Evolutionary conservation across 2,329 filamentous ascomycete species (phyloP).

Genomic region (Sclerotinia spermophila): DNA sequence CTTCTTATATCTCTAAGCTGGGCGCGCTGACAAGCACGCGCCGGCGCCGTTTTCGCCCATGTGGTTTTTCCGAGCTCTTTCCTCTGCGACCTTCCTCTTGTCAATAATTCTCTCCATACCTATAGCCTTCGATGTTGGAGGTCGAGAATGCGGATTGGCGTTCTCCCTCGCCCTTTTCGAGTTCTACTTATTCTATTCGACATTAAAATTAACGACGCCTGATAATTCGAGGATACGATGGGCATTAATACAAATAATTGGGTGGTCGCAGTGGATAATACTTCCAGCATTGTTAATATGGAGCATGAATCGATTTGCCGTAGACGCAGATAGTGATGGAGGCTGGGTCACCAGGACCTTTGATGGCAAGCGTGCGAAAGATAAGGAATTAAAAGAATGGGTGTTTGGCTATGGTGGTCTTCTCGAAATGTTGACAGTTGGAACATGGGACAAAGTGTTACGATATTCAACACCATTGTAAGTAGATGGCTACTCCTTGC

Average conservation of each 20-base stretch:
- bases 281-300: slow-evolving; percentile 87
- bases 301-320: slow-evolving; percentile 91
- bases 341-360: slow-evolving; percentile 83
- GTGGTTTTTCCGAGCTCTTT: slow-evolving; percentile 78
- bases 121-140: slow-evolving; percentile 96
- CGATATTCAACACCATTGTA: slow-evolving; percentile 81
- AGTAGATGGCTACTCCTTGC: slow-evolving; percentile 1
- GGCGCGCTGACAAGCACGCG: slow-evolving; percentile 46
- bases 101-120: slow-evolving; percentile 94
- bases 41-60: slow-evolving; percentile 56
- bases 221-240: slow-evolving; percentile 71
- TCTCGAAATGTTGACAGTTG: slow-evolving; percentile 74
- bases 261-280: slow-evolving; percentile 79
- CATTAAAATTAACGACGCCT: slow-evolving; percentile 76
- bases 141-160: slow-evolving; percentile 86
- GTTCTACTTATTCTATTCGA: slow-evolving; percentile 88
- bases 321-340: slow-evolving; percentile 69
- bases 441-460: slow-evolving; percentile 83
- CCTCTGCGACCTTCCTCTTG: slow-evolving; percentile 80
- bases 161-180: slow-evolving; percentile 85
- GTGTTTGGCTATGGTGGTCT: slow-evolving; percentile 83
- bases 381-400: slow-evolving; percentile 74
- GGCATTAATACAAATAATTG: slow-evolving; percentile 64
- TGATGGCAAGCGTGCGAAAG: slow-evolving; percentile 59
- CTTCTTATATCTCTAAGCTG: slow-evolving; percentile 26